These are phyloP conservation scores for Spiraea crenata DNA, from an alignment of 331 rosid species.

Conservation along the genomic window DNA sequence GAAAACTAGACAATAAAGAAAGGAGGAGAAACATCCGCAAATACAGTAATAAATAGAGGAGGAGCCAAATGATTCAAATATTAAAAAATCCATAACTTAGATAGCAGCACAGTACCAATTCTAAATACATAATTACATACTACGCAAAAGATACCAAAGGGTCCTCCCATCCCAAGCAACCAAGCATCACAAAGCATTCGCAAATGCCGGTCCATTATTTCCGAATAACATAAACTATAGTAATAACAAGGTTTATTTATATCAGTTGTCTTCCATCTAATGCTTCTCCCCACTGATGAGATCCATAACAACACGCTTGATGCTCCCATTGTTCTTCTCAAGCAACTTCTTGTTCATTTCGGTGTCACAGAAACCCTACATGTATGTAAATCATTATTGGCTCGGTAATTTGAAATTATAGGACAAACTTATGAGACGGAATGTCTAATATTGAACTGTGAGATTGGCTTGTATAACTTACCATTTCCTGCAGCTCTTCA, in stretches of 20 bases:
- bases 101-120: not conserved
- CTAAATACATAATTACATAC: slow-evolving; percentile 1
- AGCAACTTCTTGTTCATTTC: slow-evolving; percentile 76
- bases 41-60: not conserved
- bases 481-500: slow-evolving; percentile 81
- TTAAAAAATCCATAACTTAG: not conserved
- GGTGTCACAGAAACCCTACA: slow-evolving; percentile 73
- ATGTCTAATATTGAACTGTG: not conserved
- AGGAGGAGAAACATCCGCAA: not conserved
- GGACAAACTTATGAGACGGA: not conserved
- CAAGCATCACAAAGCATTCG: slow-evolving; percentile 4
- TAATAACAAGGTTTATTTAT: slow-evolving; percentile 5
- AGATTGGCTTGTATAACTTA: slow-evolving; percentile 22
- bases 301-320: slow-evolving; percentile 89
- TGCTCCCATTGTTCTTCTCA: slow-evolving; percentile 82
- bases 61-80: not conserved
- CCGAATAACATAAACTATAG: slow-evolving; percentile 5
- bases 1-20: not conserved
- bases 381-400: not conserved
- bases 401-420: not conserved
- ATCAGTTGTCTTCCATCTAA: slow-evolving; percentile 20
- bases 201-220: slow-evolving; percentile 22
- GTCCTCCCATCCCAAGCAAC: not conserved
- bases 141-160: not conserved
- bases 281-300: slow-evolving; percentile 58